Conservation (phyloP, 345 rosid species). For the Salix brachista region DNA sequence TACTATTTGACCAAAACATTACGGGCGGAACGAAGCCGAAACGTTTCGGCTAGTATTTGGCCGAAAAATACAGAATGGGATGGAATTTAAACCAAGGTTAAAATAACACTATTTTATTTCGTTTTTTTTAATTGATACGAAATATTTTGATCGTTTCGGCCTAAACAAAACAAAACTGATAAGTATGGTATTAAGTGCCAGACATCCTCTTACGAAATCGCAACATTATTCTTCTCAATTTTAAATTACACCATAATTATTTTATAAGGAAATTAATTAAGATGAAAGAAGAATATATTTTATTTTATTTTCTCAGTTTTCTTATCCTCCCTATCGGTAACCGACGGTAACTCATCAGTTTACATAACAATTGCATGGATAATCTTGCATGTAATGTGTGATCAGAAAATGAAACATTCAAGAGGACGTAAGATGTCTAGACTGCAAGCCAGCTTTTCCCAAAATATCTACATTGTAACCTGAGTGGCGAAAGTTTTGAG, state of each 20-base stretch:
- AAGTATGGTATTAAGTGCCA: background rate
- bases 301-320: background rate
- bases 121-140: no score
- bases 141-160: fast-evolving
- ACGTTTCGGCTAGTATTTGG: no score
- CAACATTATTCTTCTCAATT: background rate
- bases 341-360: background rate
- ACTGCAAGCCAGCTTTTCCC: background rate
- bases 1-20: no score
- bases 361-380: background rate
- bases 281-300: background rate
- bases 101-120: no score
- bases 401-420: background rate
- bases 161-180: no score
- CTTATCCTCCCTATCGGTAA: background rate
- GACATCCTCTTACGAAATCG: background rate
- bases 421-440: background rate
- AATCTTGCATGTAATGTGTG: background rate
- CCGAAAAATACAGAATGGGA: fast-evolving
- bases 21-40: fast-evolving
- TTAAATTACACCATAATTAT: background rate
- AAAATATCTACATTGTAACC: background rate
- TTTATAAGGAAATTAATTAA: background rate
- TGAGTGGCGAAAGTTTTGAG: no score
- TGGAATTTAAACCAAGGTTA: no score